These are phyloP conservation scores for Malus sylvestris DNA, from an alignment of 306 rosid genomes.

Conservation along the genomic window DNA sequence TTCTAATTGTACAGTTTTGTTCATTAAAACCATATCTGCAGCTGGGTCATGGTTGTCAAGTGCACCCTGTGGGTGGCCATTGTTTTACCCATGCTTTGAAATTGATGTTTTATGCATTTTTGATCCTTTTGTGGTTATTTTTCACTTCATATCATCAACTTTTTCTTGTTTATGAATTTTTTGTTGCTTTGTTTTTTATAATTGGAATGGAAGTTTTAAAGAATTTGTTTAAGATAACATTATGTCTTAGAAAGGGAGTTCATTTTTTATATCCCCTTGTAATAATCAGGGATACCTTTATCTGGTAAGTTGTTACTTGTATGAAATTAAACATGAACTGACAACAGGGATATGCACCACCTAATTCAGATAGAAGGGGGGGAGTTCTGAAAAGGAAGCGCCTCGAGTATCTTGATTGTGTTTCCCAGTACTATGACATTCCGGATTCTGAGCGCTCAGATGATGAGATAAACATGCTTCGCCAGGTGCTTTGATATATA, in stretches of 20 bases:
- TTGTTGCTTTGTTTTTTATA: background rate
- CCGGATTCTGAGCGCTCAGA: slow-evolving; percentile 88
- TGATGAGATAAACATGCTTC: slow-evolving; percentile 94
- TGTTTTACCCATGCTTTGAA: background rate
- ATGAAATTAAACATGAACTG: slow-evolving; percentile 67
- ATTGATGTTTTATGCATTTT: background rate
- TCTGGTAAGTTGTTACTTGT: slow-evolving; percentile 21
- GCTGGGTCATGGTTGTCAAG: background rate
- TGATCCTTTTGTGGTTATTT: background rate
- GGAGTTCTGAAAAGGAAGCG: slow-evolving; percentile 91
- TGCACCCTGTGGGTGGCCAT: background rate
- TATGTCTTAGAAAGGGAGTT: slow-evolving; percentile 1
- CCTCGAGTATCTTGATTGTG: slow-evolving; percentile 83
- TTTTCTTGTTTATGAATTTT: background rate
- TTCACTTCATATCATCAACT: background rate
- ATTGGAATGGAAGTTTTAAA: background rate
- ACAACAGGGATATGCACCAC: slow-evolving; percentile 98
- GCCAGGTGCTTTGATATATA: slow-evolving; percentile 52
- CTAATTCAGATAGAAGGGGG: slow-evolving; percentile 98
- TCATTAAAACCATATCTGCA: background rate
- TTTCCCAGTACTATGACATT: slow-evolving; percentile 80
- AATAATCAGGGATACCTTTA: slow-evolving; percentile 1
- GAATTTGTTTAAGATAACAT: background rate
- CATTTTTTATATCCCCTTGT: slow-evolving; percentile 7
- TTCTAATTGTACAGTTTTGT: background rate